Conservation (phyloP, 345 rosid genomes). For the Aquilaria yunnanensis region DNA sequence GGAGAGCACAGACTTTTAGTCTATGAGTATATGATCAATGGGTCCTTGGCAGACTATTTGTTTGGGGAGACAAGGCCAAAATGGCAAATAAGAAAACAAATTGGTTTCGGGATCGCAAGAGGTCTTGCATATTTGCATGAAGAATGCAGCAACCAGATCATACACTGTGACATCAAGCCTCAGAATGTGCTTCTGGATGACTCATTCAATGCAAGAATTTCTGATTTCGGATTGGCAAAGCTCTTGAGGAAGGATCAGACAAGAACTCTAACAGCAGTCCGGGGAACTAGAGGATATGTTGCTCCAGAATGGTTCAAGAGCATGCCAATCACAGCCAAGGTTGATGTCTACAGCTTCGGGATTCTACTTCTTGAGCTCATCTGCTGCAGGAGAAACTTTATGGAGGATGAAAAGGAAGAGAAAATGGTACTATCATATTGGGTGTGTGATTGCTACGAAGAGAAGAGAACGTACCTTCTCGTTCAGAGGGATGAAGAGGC, state of each 20-base stretch:
- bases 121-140: slow-evolving; percentile 21
- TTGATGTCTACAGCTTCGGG: slow-evolving; percentile 41
- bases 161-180: slow-evolving; percentile 24
- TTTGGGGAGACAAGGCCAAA: slow-evolving; percentile 1
- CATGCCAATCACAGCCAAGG: slow-evolving; percentile 36
- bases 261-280: not conserved
- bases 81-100: slow-evolving; percentile 14
- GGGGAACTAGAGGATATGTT: slow-evolving; percentile 11
- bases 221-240: slow-evolving; percentile 18
- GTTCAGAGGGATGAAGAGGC: slow-evolving; percentile 38
- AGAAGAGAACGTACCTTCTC: slow-evolving; percentile 18
- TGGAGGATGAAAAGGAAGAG: slow-evolving; percentile 8
- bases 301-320: slow-evolving; percentile 16
- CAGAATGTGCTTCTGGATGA: slow-evolving; percentile 15
- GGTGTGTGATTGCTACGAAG: slow-evolving; percentile 39
- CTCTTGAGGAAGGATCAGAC: slow-evolving; percentile 8
- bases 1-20: slow-evolving; percentile 1
- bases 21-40: slow-evolving; percentile 12
- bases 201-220: slow-evolving; percentile 10
- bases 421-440: slow-evolving; percentile 30
- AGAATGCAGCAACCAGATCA: slow-evolving; percentile 16
- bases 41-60: not conserved
- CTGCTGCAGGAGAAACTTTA: slow-evolving; percentile 24
- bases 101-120: slow-evolving; percentile 14
- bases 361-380: slow-evolving; percentile 33